A percentile compares a stretch with the other conserved stretches of the same genome.
Evolutionary conservation across 1,284 basidiomycete species (phyloP).

Genomic region (Sphaerobolus stellatus): DNA sequence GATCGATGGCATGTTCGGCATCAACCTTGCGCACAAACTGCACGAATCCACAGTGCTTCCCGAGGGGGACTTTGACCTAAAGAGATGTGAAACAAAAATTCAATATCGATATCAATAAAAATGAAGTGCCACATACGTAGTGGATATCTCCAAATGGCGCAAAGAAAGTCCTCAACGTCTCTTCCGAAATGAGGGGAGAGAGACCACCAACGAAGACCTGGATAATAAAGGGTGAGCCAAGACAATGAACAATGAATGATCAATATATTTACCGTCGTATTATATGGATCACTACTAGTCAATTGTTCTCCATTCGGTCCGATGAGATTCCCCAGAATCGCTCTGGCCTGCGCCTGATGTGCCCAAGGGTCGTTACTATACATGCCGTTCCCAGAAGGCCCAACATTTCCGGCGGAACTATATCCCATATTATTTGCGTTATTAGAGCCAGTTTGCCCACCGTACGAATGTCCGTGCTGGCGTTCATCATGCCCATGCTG

Average conservation of each 20-base stretch:
- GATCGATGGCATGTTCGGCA: conserved; percentile 89
- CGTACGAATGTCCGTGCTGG: no score
- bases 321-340: conserved; percentile 75
- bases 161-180: conserved; percentile 85
- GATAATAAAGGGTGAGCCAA: background rate
- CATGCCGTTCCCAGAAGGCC: background rate
- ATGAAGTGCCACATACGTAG: conserved; percentile 56
- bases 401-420: background rate
- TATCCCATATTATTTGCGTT: background rate
- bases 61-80: conserved; percentile 91
- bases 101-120: background rate
- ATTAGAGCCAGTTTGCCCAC: no score
- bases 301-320: conserved; percentile 82
- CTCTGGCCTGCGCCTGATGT: conserved; percentile 75
- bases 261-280: conserved; percentile 67
- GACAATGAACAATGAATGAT: background rate
- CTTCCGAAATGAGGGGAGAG: conserved; percentile 82
- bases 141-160: conserved; percentile 89
- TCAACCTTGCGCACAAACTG: conserved; percentile 91
- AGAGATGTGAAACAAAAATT: background rate
- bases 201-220: conserved; percentile 78
- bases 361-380: conserved; percentile 71
- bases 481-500: background rate
- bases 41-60: conserved; percentile 95
- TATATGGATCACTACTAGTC: conserved; percentile 84